Evolutionary conservation across 2,329 filamentous ascomycete species (phyloP).

Genomic region (Talaromyces albobiverticillius): DNA sequence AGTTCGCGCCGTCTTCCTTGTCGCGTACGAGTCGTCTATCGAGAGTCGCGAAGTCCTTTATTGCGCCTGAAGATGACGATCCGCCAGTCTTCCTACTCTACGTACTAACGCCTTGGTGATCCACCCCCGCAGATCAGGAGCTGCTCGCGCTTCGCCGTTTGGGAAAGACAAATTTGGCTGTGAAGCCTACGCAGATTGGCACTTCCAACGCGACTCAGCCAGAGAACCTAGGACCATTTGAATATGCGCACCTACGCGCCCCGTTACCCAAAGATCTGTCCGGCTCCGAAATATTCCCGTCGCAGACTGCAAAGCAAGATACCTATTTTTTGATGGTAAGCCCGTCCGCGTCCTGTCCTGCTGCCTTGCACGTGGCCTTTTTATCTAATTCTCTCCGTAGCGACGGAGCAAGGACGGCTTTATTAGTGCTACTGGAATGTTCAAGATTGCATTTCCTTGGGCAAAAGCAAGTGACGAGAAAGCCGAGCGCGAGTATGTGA

Average conservation of each 20-base stretch:
- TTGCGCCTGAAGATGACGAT: background rate
- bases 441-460: slow-evolving; percentile 67
- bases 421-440: slow-evolving; percentile 67
- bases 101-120: slow-evolving; percentile 15
- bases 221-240: slow-evolving; percentile 76
- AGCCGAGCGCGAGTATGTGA: slow-evolving; percentile 70
- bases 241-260: slow-evolving; percentile 92
- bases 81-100: slow-evolving; percentile 9
- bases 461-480: slow-evolving; percentile 59
- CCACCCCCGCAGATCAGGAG: slow-evolving; percentile 57
- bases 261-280: slow-evolving; percentile 87
- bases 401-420: slow-evolving; percentile 64
- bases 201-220: slow-evolving; percentile 69
- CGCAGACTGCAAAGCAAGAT: slow-evolving; percentile 60
- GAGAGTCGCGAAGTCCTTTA: background rate
- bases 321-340: slow-evolving; percentile 92
- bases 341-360: slow-evolving; percentile 1
- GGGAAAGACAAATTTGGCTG: slow-evolving; percentile 85
- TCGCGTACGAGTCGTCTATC: slow-evolving; percentile 7
- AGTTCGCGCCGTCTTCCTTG: slow-evolving; percentile 11
- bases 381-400: slow-evolving; percentile 28
- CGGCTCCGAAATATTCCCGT: slow-evolving; percentile 86
- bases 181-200: slow-evolving; percentile 73
- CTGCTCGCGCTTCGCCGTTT: slow-evolving; percentile 82
- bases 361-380: background rate